A percentile compares a stretch with the other conserved stretches of the same genome.
These are phyloP conservation scores for Pyropia yezoensis DNA, from an alignment of 23 red algal species.

Conservation along the genomic window DNA sequence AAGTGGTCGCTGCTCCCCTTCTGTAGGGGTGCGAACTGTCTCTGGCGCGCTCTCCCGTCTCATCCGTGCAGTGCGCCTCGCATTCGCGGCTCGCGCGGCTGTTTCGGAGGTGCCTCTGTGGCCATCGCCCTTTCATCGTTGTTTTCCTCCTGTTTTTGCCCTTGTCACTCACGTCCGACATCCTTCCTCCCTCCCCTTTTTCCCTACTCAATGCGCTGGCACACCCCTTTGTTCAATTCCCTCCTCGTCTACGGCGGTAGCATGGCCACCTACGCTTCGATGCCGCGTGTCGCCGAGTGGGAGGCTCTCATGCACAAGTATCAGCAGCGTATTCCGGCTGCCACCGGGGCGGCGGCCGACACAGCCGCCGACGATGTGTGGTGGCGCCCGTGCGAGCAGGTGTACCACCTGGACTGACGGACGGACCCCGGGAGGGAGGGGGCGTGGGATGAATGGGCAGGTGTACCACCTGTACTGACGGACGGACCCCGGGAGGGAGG, in stretches of 20 bases:
- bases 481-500: too few relatives aligned
- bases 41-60: background rate
- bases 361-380: slow-evolving; percentile 38
- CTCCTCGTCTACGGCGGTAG: background rate
- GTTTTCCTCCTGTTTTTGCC: background rate
- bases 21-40: too few relatives aligned
- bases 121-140: background rate
- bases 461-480: slow-evolving; percentile 19
- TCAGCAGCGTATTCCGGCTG: slow-evolving; percentile 48
- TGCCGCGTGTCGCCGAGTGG: slow-evolving; percentile 66
- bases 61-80: too few relatives aligned
- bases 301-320: slow-evolving; percentile 80
- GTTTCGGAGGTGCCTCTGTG: too few relatives aligned
- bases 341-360: background rate
- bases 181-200: too few relatives aligned
- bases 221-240: too few relatives aligned
- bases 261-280: slow-evolving; percentile 61
- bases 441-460: background rate
- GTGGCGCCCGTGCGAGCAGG: slow-evolving; percentile 63
- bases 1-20: too few relatives aligned
- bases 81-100: too few relatives aligned
- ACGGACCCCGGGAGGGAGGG: too few relatives aligned
- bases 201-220: too few relatives aligned
- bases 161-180: background rate
- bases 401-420: slow-evolving; percentile 16